Conservation (phyloP, 2,329 filamentous ascomycete species). For the Chrysoporthe austroafricana region DNA sequence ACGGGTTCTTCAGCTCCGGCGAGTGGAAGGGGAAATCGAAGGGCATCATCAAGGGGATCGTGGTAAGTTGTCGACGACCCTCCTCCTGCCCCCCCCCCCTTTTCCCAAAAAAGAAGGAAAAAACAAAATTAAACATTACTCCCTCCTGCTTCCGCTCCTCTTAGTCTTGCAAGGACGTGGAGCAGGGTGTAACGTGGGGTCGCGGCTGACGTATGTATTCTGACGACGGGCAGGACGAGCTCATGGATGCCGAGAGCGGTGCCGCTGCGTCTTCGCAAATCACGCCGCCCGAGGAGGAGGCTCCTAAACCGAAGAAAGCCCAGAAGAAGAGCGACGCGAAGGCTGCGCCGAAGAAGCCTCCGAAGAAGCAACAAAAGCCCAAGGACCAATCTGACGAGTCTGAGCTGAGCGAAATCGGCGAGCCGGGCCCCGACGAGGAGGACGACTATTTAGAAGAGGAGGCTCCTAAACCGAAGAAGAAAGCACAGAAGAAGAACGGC, state of each 20-base stretch:
- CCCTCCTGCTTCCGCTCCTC: neutral
- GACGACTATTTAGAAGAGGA: conserved; percentile 38
- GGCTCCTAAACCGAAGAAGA: conserved; percentile 29
- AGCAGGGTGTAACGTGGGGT: neutral
- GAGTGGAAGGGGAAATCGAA: conserved; percentile 66
- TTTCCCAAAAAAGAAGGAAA: neutral
- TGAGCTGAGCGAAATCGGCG: conserved; percentile 25
- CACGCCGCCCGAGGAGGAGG: conserved; percentile 23
- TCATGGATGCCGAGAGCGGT: conserved; percentile 11
- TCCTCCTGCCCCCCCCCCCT: too few relatives aligned
- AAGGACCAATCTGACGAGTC: conserved; percentile 34
- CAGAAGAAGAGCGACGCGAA: conserved; percentile 34
- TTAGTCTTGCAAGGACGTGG: neutral
- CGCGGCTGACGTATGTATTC: too few relatives aligned
- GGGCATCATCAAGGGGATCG: conserved; percentile 55
- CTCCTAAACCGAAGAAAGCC: conserved; percentile 31
- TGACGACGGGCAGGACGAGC: conserved; percentile 24
- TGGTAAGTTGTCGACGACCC: conserved; percentile 48
- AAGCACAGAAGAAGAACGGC: conserved; percentile 26
- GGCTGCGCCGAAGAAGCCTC: conserved; percentile 39
- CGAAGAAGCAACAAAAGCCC: conserved; percentile 30
- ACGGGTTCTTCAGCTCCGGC: conserved; percentile 52
- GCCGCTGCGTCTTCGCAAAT: conserved; percentile 17
- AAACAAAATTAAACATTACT: neutral
- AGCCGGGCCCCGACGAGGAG: conserved; percentile 37